These are phyloP conservation scores for Metschnikowia baotianmanensis DNA, from an alignment of 805 yeast species.

Conservation along the genomic window DNA sequence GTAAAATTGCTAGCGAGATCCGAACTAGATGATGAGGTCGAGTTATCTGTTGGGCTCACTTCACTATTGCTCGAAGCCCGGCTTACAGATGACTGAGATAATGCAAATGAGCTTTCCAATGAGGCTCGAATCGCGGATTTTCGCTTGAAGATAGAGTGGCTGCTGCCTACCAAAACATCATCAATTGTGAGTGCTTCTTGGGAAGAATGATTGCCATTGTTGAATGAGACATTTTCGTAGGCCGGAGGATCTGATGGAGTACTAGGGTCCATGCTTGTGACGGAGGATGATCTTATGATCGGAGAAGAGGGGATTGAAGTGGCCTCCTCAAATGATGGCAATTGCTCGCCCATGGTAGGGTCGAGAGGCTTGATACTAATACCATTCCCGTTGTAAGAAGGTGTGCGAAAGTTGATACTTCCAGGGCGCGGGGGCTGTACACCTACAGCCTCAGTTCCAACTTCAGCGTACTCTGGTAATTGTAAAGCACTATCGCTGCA, in stretches of 20 bases:
- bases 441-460: constrained; percentile 7
- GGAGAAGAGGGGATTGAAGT: constrained; percentile 43
- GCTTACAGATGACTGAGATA: constrained; percentile 10
- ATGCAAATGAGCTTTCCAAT: constrained; percentile 34
- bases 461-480: constrained; percentile 39
- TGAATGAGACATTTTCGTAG: constrained; percentile 17
- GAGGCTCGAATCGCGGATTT: constrained; percentile 29
- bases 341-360: constrained; percentile 23
- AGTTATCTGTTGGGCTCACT: not conserved
- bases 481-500: constrained; percentile 41
- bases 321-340: constrained; percentile 70
- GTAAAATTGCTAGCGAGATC: not conserved
- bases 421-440: constrained; percentile 13
- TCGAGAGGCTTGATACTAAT: constrained; percentile 30
- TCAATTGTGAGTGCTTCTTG: constrained; percentile 24
- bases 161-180: constrained; percentile 22
- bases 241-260: constrained; percentile 33
- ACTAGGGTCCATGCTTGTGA: constrained; percentile 35
- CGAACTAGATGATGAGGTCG: not conserved
- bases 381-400: constrained; percentile 32
- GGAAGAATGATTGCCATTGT: not conserved
- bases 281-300: constrained; percentile 35
- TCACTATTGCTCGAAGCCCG: constrained; percentile 5
- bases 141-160: constrained; percentile 8
- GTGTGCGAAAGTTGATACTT: constrained; percentile 38